phyloP scores from a whole-genome alignment of 1,139 yeast species.

The Yamadazyma pseudoaaseri region DNA sequence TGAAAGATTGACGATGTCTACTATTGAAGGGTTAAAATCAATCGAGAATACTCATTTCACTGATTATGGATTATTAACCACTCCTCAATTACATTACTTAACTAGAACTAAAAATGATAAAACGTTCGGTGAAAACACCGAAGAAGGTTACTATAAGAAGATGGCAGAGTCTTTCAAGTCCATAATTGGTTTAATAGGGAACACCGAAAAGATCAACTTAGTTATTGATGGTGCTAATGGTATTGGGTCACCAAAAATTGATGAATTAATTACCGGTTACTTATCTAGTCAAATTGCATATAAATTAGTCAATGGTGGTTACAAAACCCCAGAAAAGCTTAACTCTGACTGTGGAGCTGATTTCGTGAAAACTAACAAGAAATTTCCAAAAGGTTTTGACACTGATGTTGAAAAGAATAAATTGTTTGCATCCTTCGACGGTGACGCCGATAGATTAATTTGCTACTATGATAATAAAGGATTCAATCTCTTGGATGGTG shows the following conservation, averaged over 20 bases:
- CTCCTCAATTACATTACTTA: conserved; percentile 92
- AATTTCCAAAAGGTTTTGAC: conserved; percentile 61
- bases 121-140: conserved; percentile 62
- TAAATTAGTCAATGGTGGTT: conserved; percentile 60
- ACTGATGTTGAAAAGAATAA: conserved; percentile 32
- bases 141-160: conserved; percentile 70
- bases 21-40: conserved; percentile 65
- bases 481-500: conserved; percentile 87
- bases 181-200: conserved; percentile 26
- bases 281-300: conserved; percentile 42
- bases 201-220: conserved; percentile 38
- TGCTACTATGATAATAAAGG: conserved; percentile 61
- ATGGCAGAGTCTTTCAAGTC: conserved; percentile 43
- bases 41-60: conserved; percentile 42
- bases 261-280: conserved; percentile 43
- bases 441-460: conserved; percentile 95
- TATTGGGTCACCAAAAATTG: conserved; percentile 82
- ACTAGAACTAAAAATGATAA: conserved; percentile 70
- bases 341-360: conserved; percentile 94
- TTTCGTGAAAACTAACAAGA: conserved; percentile 86
- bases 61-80: conserved; percentile 75
- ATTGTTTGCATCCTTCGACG: conserved; percentile 86
- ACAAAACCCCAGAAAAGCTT: conserved; percentile 53
- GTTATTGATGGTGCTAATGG: conserved; percentile 93
- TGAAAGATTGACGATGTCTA: conserved; percentile 57